Percentiles rank a stretch among this genome's conserved stretches.
Evolutionary conservation across 208 protist species (phyloP).

Genomic region (Paratrypanosoma confusum): DNA sequence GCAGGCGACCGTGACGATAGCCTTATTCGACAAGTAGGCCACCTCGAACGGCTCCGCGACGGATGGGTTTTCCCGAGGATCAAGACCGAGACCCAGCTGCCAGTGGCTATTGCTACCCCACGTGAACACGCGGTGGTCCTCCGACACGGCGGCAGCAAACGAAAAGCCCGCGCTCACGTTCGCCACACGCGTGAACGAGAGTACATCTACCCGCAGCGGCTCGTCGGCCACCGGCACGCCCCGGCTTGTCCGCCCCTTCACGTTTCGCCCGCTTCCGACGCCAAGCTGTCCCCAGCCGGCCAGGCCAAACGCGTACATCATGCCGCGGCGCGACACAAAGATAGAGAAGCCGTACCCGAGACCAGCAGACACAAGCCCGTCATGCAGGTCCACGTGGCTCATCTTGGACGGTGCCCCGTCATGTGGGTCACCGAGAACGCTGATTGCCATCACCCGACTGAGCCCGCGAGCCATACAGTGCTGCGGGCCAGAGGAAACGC

Average conservation of each 20-base stretch:
- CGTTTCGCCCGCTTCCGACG: slow-evolving; percentile 21
- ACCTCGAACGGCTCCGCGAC: slow-evolving; percentile 52
- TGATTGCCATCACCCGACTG: slow-evolving; percentile 42
- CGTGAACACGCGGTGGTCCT: slow-evolving; percentile 57
- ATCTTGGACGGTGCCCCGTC: slow-evolving; percentile 31
- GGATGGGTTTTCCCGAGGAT: slow-evolving; percentile 37
- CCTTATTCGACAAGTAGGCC: slow-evolving; percentile 56
- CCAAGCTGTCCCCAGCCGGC: slow-evolving; percentile 77
- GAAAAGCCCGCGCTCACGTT: slow-evolving; percentile 68
- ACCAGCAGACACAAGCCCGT: slow-evolving; percentile 52
- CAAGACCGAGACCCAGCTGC: slow-evolving; percentile 65
- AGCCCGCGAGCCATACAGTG: slow-evolving; percentile 64
- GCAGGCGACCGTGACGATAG: slow-evolving; percentile 70
- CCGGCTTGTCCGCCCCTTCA: slow-evolving; percentile 43
- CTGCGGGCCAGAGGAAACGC: slow-evolving; percentile 25
- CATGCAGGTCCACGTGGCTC: slow-evolving; percentile 30
- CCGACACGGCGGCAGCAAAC: slow-evolving; percentile 61
- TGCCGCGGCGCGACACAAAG: slow-evolving; percentile 52
- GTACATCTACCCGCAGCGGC: slow-evolving; percentile 49
- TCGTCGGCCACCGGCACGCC: slow-evolving; percentile 50
- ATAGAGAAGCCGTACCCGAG: slow-evolving; percentile 68
- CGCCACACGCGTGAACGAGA: slow-evolving; percentile 37
- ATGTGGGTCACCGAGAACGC: slow-evolving; percentile 52
- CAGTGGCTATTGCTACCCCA: slow-evolving; percentile 80
- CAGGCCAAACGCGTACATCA: slow-evolving; percentile 52